phyloP scores from a whole-genome alignment of 306 rosid genomes.

The Fragaria vesca region DNA sequence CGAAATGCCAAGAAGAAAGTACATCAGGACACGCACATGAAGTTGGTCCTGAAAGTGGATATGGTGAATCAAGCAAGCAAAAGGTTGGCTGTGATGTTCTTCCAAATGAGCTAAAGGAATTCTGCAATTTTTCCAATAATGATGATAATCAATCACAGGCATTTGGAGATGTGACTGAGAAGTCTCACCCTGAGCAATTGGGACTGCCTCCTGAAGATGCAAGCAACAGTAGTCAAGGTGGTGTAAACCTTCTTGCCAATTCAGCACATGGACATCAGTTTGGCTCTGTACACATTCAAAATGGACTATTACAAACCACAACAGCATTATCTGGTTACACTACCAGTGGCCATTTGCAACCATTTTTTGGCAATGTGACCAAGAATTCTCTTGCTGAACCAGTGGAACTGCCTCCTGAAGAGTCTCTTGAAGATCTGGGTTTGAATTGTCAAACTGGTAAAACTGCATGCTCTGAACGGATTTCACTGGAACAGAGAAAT shows the following conservation, averaged over 20 bases:
- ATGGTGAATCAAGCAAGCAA: conserved; percentile 37
- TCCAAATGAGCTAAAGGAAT: conserved; percentile 36
- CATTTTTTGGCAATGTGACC: conserved; percentile 18
- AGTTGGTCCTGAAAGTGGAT: conserved; percentile 33
- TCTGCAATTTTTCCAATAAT: conserved; percentile 17
- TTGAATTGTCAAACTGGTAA: conserved; percentile 10
- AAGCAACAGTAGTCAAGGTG: conserved; percentile 29
- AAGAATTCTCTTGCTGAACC: conserved; percentile 35
- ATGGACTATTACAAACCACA: conserved; percentile 15
- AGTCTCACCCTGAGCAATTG: conserved; percentile 36
- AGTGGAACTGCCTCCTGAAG: conserved; percentile 25
- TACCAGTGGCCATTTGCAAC: conserved; percentile 25
- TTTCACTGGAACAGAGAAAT: conserved; percentile 14
- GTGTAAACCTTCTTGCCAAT: conserved; percentile 15
- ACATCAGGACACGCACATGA: conserved; percentile 30
- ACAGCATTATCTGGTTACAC: conserved; percentile 15
- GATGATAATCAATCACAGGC: conserved; percentile 30
- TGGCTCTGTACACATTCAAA: not conserved
- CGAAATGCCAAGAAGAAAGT: conserved; percentile 27
- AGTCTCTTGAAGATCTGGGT: conserved; percentile 11
- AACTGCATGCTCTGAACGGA: conserved; percentile 12
- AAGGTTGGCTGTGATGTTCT: conserved; percentile 33
- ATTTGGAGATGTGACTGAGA: conserved; percentile 25
- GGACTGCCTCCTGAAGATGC: conserved; percentile 24
- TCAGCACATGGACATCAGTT: conserved; percentile 8